Conservation (phyloP, 768 basidiomycete genomes). For the Boletus barrowsii region DNA sequence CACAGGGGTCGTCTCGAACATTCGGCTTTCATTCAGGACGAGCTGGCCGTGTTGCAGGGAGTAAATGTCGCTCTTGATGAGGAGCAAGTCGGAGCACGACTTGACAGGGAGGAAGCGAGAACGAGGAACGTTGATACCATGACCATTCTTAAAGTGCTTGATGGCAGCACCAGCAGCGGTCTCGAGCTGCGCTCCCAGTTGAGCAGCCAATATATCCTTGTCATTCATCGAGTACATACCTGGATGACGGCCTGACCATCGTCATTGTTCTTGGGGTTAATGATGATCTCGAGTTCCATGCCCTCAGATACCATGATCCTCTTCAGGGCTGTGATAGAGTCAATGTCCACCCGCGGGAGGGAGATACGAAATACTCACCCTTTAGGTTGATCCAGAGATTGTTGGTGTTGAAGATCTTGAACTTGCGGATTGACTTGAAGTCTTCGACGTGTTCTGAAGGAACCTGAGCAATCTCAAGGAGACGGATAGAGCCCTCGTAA, state of each 20-base stretch:
- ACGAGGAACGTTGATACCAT: constrained; percentile 73
- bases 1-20: constrained; percentile 65
- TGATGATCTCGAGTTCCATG: constrained; percentile 78
- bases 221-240: constrained; percentile 25
- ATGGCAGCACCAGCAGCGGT: constrained; percentile 75
- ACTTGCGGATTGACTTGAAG: constrained; percentile 73
- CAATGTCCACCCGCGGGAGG: not conserved
- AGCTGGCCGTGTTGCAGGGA: constrained; percentile 66
- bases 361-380: constrained; percentile 26
- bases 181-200: constrained; percentile 46
- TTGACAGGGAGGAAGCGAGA: constrained; percentile 68
- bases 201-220: not conserved
- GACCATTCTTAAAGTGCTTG: constrained; percentile 65
- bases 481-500: constrained; percentile 61
- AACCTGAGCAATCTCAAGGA: constrained; percentile 78
- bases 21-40: constrained; percentile 54
- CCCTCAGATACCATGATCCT: constrained; percentile 64
- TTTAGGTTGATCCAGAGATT: constrained; percentile 58
- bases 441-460: constrained; percentile 70
- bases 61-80: constrained; percentile 71
- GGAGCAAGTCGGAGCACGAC: constrained; percentile 59
- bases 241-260: constrained; percentile 71
- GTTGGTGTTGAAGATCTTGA: constrained; percentile 81
- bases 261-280: constrained; percentile 68
- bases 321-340: constrained; percentile 54